Evolutionary conservation across 2,329 filamentous ascomycete species (phyloP), one percentile per base, ranked within the genome.

Genomic region (Pseudopyricularia cyperi): DNA sequence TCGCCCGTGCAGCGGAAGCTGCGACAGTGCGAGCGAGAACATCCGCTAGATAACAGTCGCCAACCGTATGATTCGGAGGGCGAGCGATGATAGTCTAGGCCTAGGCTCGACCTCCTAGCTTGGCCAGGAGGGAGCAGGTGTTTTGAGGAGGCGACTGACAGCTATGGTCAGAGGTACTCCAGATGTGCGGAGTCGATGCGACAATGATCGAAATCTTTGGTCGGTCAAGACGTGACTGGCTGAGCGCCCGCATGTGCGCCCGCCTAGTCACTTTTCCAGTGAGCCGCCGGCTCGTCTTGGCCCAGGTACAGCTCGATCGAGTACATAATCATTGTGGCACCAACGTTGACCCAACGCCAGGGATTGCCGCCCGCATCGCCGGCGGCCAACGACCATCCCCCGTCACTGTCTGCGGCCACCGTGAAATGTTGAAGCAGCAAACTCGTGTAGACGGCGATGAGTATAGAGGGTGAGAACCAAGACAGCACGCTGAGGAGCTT

Each of bases 401-500:
- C 58, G 52, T 78, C 79, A 2, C 79, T 77, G 56, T 85, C 80
- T 51, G 75, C 85, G 11, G 86, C 84, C 5, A 67, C 62, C 46
- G 89, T 87, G 63, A 98, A 97, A 66, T 98, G 93, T 66, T 97
- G 93, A 72, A 97, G 84, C 33, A 98, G 71, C 50, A 98, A 71
- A 67, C 90, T 96, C 2, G 93, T 98, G 67, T 98, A 98, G 30
- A 97, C 90, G 4, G 93, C 87, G 55, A 98, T 91, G 52, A 98
- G 75, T 52, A 97, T 94, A 24, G 87, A 94, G 0, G 93, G 91
- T 17, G 88, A 93, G 69, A 96, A 97, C 81, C 90, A 96, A 59
- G 85, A 93, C 39, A 97, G 72, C 57, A 96, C 80, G 1, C 85
- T 87, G 15, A 97, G 71, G 6, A 95, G 72, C 58, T 83, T 85